phyloP scores from a whole-genome alignment of 1,284 basidiomycete species.

The Moesziomyces antarcticus region DNA sequence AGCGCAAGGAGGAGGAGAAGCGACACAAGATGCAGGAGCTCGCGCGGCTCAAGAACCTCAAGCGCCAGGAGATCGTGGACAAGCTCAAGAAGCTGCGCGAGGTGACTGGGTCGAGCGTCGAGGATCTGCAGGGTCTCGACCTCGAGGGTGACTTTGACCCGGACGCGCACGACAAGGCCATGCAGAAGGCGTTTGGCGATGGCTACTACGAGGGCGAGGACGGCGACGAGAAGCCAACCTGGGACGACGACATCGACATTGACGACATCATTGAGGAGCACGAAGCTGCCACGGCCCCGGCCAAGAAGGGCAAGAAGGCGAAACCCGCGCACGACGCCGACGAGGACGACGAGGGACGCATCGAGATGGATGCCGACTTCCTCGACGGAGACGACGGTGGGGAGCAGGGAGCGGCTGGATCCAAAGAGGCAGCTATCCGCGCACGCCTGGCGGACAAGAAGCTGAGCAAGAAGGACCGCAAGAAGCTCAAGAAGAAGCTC shows the following conservation, averaged over 20 bases:
- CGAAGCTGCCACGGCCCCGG: constrained; percentile 64
- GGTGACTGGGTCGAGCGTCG: constrained; percentile 55
- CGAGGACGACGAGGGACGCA: constrained; percentile 70
- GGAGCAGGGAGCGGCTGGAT: constrained; percentile 25
- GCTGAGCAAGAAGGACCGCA: constrained; percentile 82
- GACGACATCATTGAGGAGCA: constrained; percentile 75
- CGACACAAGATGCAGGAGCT: constrained; percentile 61
- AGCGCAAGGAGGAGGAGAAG: constrained; percentile 63
- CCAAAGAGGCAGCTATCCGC: constrained; percentile 39
- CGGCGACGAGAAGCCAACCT: constrained; percentile 76
- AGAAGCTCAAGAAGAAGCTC: constrained; percentile 70
- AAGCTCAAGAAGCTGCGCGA: constrained; percentile 61
- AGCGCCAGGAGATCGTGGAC: constrained; percentile 61
- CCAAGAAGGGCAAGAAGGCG: constrained; percentile 73
- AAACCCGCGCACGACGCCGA: constrained; percentile 28
- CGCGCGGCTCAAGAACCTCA: constrained; percentile 56
- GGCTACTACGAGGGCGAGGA: constrained; percentile 55
- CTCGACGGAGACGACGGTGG: constrained; percentile 51
- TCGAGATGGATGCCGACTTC: constrained; percentile 80
- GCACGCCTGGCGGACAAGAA: constrained; percentile 68
- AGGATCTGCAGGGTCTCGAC: constrained; percentile 56
- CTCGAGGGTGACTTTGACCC: constrained; percentile 66
- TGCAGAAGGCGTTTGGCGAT: constrained; percentile 61
- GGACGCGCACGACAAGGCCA: constrained; percentile 60
- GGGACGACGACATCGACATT: constrained; percentile 89